phyloP scores from a whole-genome alignment of 805 yeast genomes.

The Maudiozyma turicensis region DNA sequence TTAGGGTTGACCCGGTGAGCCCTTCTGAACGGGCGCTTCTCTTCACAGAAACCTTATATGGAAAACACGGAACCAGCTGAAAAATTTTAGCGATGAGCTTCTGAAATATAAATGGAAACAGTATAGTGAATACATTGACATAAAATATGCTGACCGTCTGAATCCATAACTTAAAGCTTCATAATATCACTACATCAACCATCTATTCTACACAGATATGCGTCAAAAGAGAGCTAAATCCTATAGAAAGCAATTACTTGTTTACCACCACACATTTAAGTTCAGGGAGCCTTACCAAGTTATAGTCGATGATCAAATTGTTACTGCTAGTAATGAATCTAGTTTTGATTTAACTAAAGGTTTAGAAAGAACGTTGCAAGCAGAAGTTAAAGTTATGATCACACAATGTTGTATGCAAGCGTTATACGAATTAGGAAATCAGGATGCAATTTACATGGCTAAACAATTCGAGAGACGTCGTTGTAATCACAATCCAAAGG shows the following conservation, averaged over 20 bases:
- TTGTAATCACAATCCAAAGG: constrained; percentile 70
- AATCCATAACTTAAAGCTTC: not conserved
- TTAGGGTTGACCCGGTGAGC: too few relatives aligned
- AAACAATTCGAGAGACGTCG: constrained; percentile 84
- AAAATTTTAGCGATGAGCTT: constrained; percentile 4
- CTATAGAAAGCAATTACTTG: constrained; percentile 85
- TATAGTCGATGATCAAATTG: constrained; percentile 71
- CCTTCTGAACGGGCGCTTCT: too few relatives aligned
- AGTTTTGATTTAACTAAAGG: constrained; percentile 78
- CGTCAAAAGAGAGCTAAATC: constrained; percentile 94
- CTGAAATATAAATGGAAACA: not conserved
- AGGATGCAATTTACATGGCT: constrained; percentile 70
- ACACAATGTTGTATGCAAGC: constrained; percentile 94
- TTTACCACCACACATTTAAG: constrained; percentile 75
- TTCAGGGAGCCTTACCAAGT: constrained; percentile 93
- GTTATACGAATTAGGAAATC: constrained; percentile 61
- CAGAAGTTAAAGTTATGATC: constrained; percentile 79
- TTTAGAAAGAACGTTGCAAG: constrained; percentile 69
- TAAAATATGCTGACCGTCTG: not conserved
- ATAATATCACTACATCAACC: not conserved
- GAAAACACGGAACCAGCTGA: not conserved
- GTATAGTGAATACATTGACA: not conserved
- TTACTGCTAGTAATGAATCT: constrained; percentile 53
- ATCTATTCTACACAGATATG: constrained; percentile 37
- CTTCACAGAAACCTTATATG: not conserved